phyloP scores from a whole-genome alignment of 1,139 yeast species.

The Suhomyces yuchorum region DNA sequence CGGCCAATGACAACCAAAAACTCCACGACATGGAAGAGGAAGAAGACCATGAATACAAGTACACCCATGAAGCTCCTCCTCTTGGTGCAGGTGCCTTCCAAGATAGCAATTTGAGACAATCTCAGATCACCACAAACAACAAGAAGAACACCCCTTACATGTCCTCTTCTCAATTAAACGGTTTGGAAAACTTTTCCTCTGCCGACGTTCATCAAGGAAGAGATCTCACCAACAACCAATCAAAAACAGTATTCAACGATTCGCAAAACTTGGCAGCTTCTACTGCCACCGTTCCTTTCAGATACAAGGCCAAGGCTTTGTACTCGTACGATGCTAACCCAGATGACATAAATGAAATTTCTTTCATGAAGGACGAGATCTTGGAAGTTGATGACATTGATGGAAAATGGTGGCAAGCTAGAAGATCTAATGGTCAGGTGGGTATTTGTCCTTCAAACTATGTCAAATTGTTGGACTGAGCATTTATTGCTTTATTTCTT shows the following conservation, averaged over 20 bases:
- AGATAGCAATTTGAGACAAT: conserved; percentile 40
- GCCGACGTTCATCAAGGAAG: conserved; percentile 40
- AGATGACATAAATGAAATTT: conserved; percentile 89
- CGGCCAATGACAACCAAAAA: conserved; percentile 27
- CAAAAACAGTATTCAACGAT: conserved; percentile 13
- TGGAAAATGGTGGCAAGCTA: conserved; percentile 99
- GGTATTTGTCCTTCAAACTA: conserved; percentile 98
- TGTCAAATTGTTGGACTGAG: conserved; percentile 62
- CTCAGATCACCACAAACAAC: conserved; percentile 35
- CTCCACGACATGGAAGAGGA: conserved; percentile 34
- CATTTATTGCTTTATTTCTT: not conserved
- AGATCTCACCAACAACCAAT: conserved; percentile 33
- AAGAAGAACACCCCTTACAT: conserved; percentile 44
- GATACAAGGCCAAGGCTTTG: conserved; percentile 83
- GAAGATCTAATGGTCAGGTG: conserved; percentile 83
- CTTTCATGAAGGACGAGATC: conserved; percentile 87
- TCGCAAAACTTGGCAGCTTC: conserved; percentile 15
- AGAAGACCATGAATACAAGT: conserved; percentile 34
- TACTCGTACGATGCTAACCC: conserved; percentile 91
- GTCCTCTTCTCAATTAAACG: conserved; percentile 58
- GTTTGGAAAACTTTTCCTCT: conserved; percentile 57
- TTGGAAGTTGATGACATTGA: conserved; percentile 90
- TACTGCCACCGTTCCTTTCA: conserved; percentile 52
- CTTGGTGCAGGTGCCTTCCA: conserved; percentile 31
- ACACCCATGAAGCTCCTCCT: conserved; percentile 28